These are phyloP conservation scores for Malassezia dermatis DNA, from an alignment of 1,284 basidiomycete genomes.

Conservation along the genomic window DNA sequence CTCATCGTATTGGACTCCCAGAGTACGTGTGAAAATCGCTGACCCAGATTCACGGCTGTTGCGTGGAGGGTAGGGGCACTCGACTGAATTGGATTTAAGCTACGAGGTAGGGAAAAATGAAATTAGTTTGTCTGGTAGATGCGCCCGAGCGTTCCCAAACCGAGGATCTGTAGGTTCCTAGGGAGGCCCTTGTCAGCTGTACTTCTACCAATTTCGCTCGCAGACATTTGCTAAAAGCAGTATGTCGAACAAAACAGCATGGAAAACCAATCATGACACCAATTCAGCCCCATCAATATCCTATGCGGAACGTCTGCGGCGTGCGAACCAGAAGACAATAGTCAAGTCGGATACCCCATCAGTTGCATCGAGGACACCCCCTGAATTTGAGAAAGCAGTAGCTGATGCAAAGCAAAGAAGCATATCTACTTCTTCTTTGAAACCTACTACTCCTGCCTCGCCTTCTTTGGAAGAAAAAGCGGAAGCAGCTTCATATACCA, in stretches of 20 bases:
- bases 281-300: not conserved
- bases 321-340: not conserved
- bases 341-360: not conserved
- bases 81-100: not conserved
- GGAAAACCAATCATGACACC: constrained; percentile 8
- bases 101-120: not conserved
- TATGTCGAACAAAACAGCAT: not conserved
- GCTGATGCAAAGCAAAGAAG: not conserved
- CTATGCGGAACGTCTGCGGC: constrained; percentile 14
- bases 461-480: not conserved
- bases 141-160: not conserved
- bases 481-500: not conserved
- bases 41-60: not conserved
- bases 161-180: not conserved
- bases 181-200: not conserved
- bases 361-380: not conserved
- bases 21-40: constrained; percentile 3
- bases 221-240: not conserved
- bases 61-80: not conserved
- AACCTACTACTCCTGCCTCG: not conserved
- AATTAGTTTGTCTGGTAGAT: not conserved
- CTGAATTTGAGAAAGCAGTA: not conserved
- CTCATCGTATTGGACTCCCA: constrained; percentile 9
- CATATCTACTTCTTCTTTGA: not conserved
- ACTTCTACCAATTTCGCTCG: not conserved